A percentile compares a stretch with the other conserved stretches of the same genome.
These are phyloP conservation scores for Iberis pinnata DNA, from an alignment of 345 rosid genomes.

Conservation along the genomic window DNA sequence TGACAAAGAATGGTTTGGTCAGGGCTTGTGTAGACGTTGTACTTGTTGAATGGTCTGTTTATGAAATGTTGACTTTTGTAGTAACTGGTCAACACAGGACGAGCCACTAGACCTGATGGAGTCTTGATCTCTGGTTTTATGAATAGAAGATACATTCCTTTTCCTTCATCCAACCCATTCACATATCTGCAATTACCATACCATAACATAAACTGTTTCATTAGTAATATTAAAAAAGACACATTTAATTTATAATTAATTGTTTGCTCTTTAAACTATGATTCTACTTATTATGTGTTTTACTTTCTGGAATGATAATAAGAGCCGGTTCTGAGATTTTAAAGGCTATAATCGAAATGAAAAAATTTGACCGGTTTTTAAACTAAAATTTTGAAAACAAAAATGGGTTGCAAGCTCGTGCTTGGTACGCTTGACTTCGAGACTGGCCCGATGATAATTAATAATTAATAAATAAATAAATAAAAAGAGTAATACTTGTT, in stretches of 20 bases:
- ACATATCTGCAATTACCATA: slow-evolving; percentile 50
- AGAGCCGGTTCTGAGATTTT: too few relatives aligned
- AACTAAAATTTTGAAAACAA: too few relatives aligned
- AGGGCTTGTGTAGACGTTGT: slow-evolving; percentile 79
- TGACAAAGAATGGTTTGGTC: slow-evolving; percentile 79
- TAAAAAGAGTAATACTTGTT: slow-evolving; percentile 54
- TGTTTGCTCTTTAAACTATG: too few relatives aligned
- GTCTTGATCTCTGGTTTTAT: slow-evolving; percentile 78
- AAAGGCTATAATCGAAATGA: too few relatives aligned
- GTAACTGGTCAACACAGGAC: slow-evolving; percentile 91
- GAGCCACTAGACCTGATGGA: slow-evolving; percentile 78
- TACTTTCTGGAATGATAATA: too few relatives aligned
- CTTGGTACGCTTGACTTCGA: too few relatives aligned
- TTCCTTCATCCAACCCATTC: slow-evolving; percentile 79
- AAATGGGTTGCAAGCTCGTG: too few relatives aligned
- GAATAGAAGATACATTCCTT: slow-evolving; percentile 82
- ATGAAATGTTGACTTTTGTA: slow-evolving; percentile 79
- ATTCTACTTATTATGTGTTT: too few relatives aligned
- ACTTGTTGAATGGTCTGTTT: slow-evolving; percentile 70
- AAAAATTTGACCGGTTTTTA: too few relatives aligned
- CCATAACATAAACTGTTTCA: not conserved
- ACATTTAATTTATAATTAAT: too few relatives aligned
- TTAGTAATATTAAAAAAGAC: not conserved
- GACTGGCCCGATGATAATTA: too few relatives aligned
- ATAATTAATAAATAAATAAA: too few relatives aligned